phyloP scores from a whole-genome alignment of 805 yeast species.

The Pichia eremophila region DNA sequence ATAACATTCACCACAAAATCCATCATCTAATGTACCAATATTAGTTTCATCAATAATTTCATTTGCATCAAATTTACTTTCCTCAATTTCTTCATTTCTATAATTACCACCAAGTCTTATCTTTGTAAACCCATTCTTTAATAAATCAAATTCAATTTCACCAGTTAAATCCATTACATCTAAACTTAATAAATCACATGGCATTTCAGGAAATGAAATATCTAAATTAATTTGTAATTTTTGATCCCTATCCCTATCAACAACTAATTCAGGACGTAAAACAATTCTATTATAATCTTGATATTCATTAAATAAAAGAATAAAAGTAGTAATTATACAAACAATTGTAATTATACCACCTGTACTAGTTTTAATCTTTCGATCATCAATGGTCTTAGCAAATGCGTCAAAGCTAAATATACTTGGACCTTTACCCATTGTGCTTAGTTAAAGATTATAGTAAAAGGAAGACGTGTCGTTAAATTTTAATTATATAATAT shows the following conservation, averaged over 20 bases:
- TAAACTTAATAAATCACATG: slow-evolving; percentile 73
- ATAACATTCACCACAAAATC: slow-evolving; percentile 84
- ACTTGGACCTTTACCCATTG: slow-evolving; percentile 24
- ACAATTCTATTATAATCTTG: slow-evolving; percentile 57
- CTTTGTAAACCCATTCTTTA: slow-evolving; percentile 62
- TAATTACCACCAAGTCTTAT: slow-evolving; percentile 43
- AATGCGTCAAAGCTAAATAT: slow-evolving; percentile 76
- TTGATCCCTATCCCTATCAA: slow-evolving; percentile 71
- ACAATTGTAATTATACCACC: slow-evolving; percentile 84
- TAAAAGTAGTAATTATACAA: slow-evolving; percentile 50
- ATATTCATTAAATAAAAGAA: slow-evolving; percentile 69
- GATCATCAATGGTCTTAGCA: slow-evolving; percentile 90
- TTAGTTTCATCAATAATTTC: slow-evolving; percentile 17
- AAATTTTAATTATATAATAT: too few species aligned
- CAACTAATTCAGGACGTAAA: slow-evolving; percentile 75
- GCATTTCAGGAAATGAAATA: slow-evolving; percentile 72
- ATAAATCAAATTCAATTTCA: slow-evolving; percentile 66
- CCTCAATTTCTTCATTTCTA: slow-evolving; percentile 36
- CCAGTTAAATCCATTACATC: slow-evolving; percentile 89
- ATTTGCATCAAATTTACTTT: slow-evolving; percentile 34
- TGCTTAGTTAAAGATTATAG: too few species aligned
- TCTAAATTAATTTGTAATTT: slow-evolving; percentile 74
- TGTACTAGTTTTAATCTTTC: slow-evolving; percentile 73
- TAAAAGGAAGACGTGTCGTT: too few species aligned
- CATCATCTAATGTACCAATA: slow-evolving; percentile 13